Conservation (phyloP, 306 rosid species). For the Vigna unguiculata region DNA sequence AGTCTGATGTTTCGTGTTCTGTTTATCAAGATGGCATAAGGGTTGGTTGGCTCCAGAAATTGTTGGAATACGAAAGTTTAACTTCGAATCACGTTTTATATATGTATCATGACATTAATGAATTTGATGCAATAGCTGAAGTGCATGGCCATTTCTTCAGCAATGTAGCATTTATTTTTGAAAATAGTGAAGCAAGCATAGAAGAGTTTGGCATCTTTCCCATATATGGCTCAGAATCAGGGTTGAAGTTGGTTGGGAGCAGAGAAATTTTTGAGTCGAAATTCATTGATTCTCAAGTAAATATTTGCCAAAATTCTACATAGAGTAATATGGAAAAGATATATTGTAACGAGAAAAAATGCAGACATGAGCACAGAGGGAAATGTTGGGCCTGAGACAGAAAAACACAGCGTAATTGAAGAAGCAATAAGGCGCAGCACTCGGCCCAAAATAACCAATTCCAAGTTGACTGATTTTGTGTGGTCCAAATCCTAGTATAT, state of each 20-base stretch:
- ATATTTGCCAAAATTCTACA: too few species aligned
- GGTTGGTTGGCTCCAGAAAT: neutral
- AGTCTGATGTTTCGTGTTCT: neutral
- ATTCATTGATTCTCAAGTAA: neutral
- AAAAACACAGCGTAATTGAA: too few species aligned
- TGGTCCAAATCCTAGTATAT: too few species aligned
- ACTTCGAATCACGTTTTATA: neutral
- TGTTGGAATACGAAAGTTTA: neutral
- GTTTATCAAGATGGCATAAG: conserved; percentile 1
- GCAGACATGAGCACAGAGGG: too few species aligned
- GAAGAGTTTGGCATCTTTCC: conserved; percentile 32
- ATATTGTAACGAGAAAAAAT: too few species aligned
- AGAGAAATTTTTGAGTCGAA: neutral
- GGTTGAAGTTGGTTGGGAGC: neutral
- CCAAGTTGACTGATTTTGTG: too few species aligned
- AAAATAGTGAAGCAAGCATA: neutral
- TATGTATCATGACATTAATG: neutral
- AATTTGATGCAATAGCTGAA: neutral
- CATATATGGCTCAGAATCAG: neutral
- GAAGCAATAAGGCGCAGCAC: too few species aligned
- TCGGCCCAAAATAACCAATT: too few species aligned
- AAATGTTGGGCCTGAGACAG: too few species aligned
- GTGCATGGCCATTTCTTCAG: neutral
- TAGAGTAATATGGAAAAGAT: too few species aligned
- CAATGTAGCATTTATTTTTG: conserved; percentile 18